Percentiles rank a stretch among this genome's conserved stretches.
phyloP scores from a whole-genome alignment of 2,329 filamentous ascomycete genomes.

The Alternaria infectoria region DNA sequence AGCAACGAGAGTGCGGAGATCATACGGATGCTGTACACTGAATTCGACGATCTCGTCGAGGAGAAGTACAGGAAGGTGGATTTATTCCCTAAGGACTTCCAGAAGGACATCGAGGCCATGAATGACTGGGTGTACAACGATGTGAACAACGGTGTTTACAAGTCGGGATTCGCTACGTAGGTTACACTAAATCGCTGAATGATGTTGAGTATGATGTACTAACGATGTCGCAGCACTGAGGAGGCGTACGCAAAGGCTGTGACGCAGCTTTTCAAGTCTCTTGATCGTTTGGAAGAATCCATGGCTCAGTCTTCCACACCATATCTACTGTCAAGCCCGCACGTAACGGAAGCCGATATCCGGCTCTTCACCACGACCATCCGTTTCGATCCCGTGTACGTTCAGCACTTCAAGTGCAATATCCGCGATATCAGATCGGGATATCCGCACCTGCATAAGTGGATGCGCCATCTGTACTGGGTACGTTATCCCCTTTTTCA shows the following conservation, averaged over 20 bases:
- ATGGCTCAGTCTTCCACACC: conserved; percentile 52
- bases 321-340: conserved; percentile 54
- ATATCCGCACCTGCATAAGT: conserved; percentile 80
- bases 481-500: too few relatives aligned
- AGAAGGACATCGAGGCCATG: conserved; percentile 55
- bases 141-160: conserved; percentile 61
- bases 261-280: conserved; percentile 54
- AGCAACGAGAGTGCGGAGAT: conserved; percentile 94
- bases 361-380: conserved; percentile 66
- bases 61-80: conserved; percentile 54
- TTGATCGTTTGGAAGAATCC: conserved; percentile 55
- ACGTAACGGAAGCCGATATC: conserved; percentile 57
- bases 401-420: conserved; percentile 77
- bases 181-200: conserved; percentile 9
- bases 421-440: conserved; percentile 82
- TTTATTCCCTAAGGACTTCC: conserved; percentile 53
- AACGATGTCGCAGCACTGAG: conserved; percentile 44
- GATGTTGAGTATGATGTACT: neutral
- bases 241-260: conserved; percentile 58
- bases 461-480: conserved; percentile 85
- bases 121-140: conserved; percentile 62
- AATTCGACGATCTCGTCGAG: conserved; percentile 70
- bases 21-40: conserved; percentile 84
- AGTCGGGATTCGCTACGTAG: conserved; percentile 59
- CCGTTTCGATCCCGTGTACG: conserved; percentile 63